A percentile compares a stretch with the other conserved stretches of the same genome.
Evolutionary conservation across 495 filamentous ascomycete genomes (phyloP).

Genomic region (Aspergillus bridgeri): DNA sequence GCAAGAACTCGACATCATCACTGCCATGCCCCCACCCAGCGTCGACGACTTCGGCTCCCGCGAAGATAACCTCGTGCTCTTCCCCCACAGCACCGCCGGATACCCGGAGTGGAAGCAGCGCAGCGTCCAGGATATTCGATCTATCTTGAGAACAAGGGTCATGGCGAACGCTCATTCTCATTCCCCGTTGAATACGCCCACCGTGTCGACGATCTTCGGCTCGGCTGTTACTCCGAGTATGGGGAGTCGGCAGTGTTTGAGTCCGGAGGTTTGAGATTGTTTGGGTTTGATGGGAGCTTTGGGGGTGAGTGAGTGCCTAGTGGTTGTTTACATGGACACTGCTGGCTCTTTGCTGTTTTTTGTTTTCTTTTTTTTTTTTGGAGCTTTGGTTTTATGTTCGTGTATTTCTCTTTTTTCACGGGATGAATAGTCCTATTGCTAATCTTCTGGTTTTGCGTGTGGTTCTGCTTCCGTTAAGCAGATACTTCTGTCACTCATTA

Average conservation of each 20-base stretch:
- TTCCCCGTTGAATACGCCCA: neutral
- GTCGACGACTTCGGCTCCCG: constrained; percentile 55
- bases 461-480: neutral
- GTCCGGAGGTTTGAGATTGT: neutral
- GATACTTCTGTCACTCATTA: neutral
- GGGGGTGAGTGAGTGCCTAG: too few relatives aligned
- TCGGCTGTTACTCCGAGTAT: too few relatives aligned
- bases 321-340: too few relatives aligned
- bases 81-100: constrained; percentile 57
- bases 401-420: too few relatives aligned
- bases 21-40: constrained; percentile 50
- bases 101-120: constrained; percentile 60
- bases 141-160: constrained; percentile 46
- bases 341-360: too few relatives aligned
- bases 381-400: too few relatives aligned
- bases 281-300: too few relatives aligned
- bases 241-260: neutral
- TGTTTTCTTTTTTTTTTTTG: too few relatives aligned
- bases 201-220: neutral
- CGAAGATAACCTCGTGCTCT: constrained; percentile 61
- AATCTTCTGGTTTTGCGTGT: neutral
- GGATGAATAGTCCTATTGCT: too few relatives aligned
- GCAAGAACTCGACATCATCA: constrained; percentile 70
- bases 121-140: constrained; percentile 56
- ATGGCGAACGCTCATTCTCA: neutral